phyloP scores from a whole-genome alignment of 768 basidiomycete genomes.

The Sarcodon aspratus region DNA sequence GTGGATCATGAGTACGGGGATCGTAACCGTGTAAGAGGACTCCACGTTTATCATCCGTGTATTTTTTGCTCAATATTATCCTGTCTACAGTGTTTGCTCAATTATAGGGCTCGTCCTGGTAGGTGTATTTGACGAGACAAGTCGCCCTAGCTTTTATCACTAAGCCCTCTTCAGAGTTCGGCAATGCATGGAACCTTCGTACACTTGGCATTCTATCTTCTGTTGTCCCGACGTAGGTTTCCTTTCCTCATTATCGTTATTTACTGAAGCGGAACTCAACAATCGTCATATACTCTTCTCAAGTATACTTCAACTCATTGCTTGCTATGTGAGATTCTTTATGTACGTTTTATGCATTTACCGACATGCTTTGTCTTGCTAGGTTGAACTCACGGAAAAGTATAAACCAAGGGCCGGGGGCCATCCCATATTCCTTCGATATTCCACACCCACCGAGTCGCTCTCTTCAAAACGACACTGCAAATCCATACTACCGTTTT shows the following conservation, averaged over 20 bases:
- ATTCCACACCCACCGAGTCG: too few relatives aligned
- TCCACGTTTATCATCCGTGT: not conserved
- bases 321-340: slow-evolving; percentile 20
- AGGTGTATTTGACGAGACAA: not conserved
- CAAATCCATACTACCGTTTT: too few relatives aligned
- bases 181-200: slow-evolving; percentile 8
- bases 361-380: too few relatives aligned
- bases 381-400: too few relatives aligned
- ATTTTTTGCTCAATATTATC: not conserved
- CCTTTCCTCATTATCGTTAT: too few relatives aligned
- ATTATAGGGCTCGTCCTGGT: not conserved
- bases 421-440: too few relatives aligned
- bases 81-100: not conserved
- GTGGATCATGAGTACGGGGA: not conserved
- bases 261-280: not conserved
- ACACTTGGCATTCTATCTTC: slow-evolving; percentile 10
- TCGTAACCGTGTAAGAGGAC: not conserved
- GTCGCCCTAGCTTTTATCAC: not conserved
- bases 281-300: not conserved
- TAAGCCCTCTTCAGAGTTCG: slow-evolving; percentile 5
- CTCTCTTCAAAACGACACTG: too few relatives aligned
- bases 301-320: slow-evolving; percentile 21
- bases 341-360: too few relatives aligned
- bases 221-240: slow-evolving; percentile 10
- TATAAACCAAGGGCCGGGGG: too few relatives aligned